Evolutionary conservation across 2,329 filamentous ascomycete species (phyloP).

Genomic region (Truncatella angustata): DNA sequence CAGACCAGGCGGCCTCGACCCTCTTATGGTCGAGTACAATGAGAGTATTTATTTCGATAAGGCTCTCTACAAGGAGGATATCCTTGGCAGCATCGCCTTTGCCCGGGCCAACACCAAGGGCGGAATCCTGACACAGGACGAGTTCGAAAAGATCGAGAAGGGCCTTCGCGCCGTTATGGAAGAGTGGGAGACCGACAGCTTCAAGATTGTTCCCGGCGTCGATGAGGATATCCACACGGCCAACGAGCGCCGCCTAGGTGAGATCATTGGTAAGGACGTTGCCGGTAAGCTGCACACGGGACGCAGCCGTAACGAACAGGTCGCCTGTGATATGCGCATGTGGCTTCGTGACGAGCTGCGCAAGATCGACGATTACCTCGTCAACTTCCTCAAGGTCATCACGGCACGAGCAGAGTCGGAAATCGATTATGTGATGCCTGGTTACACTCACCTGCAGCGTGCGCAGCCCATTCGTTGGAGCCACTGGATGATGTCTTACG

Average conservation of each 20-base stretch:
- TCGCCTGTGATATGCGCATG: slow-evolving; percentile 85
- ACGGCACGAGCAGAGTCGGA: slow-evolving; percentile 66
- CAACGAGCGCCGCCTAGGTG: slow-evolving; percentile 58
- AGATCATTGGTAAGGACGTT: slow-evolving; percentile 82
- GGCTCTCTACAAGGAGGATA: slow-evolving; percentile 76
- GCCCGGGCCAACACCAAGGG: slow-evolving; percentile 75
- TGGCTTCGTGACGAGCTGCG: slow-evolving; percentile 78
- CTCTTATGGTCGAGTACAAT: slow-evolving; percentile 85
- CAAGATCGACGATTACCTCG: slow-evolving; percentile 66
- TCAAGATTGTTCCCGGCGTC: slow-evolving; percentile 44
- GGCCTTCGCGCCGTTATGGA: slow-evolving; percentile 60
- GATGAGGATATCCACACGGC: slow-evolving; percentile 27
- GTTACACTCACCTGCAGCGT: slow-evolving; percentile 75
- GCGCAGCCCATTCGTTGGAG: slow-evolving; percentile 72
- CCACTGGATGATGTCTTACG: slow-evolving; percentile 72
- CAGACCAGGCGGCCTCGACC: slow-evolving; percentile 75
- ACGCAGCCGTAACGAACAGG: slow-evolving; percentile 85
- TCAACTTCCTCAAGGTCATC: slow-evolving; percentile 66
- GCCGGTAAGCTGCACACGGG: slow-evolving; percentile 89
- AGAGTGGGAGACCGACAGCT: slow-evolving; percentile 52
- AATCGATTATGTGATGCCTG: slow-evolving; percentile 71
- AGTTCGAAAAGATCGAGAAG: slow-evolving; percentile 71
- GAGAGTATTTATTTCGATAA: slow-evolving; percentile 77
- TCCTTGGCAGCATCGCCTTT: slow-evolving; percentile 77
- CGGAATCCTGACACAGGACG: slow-evolving; percentile 69